Percentiles rank a stretch among this genome's conserved stretches.
These are phyloP conservation scores for Euryodendron excelsum DNA, from an alignment of 148 eudicot species.

Conservation along the genomic window DNA sequence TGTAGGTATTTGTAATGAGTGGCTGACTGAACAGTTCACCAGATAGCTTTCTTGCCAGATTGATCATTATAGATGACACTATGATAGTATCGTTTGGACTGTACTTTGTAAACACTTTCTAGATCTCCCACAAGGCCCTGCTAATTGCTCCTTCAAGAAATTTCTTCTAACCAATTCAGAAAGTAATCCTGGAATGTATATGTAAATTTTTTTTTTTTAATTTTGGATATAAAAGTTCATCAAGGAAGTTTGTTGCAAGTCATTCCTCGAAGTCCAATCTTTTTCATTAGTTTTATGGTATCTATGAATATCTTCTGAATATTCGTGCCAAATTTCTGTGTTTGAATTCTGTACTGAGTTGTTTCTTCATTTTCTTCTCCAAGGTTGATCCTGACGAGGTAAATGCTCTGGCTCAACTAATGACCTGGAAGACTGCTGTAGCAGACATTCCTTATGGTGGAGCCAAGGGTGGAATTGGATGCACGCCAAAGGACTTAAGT, in stretches of 20 bases:
- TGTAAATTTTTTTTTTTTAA: too few species aligned
- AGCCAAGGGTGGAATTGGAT: slow-evolving; percentile 63
- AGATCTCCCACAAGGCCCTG: background rate
- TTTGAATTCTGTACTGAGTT: background rate
- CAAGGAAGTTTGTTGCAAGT: too few species aligned
- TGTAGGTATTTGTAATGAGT: background rate
- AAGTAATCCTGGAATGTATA: too few species aligned
- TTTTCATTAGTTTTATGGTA: too few species aligned
- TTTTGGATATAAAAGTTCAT: too few species aligned
- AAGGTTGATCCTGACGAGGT: slow-evolving; percentile 64
- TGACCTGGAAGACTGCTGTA: slow-evolving; percentile 69
- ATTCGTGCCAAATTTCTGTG: too few species aligned
- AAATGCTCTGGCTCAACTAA: slow-evolving; percentile 62
- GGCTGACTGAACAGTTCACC: background rate
- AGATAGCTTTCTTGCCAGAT: background rate
- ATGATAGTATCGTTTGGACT: background rate
- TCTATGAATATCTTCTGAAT: too few species aligned
- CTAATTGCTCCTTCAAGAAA: too few species aligned
- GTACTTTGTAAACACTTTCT: background rate
- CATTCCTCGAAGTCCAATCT: too few species aligned
- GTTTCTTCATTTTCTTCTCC: background rate
- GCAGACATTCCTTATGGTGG: slow-evolving; percentile 61
- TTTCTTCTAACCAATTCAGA: too few species aligned
- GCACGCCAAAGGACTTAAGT: slow-evolving; percentile 41
- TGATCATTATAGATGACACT: background rate